Evolutionary conservation across 805 yeast genomes (phyloP), one percentile per base, ranked within the genome.

Genomic region (Candida peoriensis): DNA sequence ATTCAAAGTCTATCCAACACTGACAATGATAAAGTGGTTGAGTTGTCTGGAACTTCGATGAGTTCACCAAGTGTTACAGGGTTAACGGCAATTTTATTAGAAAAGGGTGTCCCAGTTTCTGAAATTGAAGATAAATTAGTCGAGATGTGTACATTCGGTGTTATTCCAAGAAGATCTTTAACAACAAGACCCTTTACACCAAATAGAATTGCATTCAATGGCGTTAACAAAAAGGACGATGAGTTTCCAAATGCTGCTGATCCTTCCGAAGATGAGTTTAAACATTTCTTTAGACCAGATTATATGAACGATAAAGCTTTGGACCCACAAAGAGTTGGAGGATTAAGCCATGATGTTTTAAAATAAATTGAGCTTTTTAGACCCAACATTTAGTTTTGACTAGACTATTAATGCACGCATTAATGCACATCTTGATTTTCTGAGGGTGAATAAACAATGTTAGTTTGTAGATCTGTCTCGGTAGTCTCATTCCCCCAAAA

Each of bases 41-140:
- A 47, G 6, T 61, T 77, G 48, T 75, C 87, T 3, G 94, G 94
- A 1, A 84, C 93, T 0, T 84, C 93, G 4, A 83, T 83, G 93
- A 77, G 90, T 3, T 61, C 89, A 3, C 94, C 94, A 0, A 66
- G 72, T 6, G 78, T 81, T n/a, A 65, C 85, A 2, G 94, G 94
- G 0, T 44, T 78, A 26, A 71, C 66, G 13, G 82, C 81, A 0
- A 63, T 72, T 24, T 47, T 78, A 25, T 50, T 82, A 33, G 70
- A 76, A 22, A 58, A 62, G 15, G 86, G 86, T 2, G 48, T 74
- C 1, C 41, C 55, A 0, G 61, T 70, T 0, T 52, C 47, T 0
- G 67, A 71, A 8, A 50, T 81, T 12, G 66, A 65, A 39, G 41
- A 48, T 0, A 54, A 54, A 24, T 37, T 83, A 8, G 52, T 70